phyloP scores from a whole-genome alignment of 208 protist genomes.

The Trypanosoma scelopori region DNA sequence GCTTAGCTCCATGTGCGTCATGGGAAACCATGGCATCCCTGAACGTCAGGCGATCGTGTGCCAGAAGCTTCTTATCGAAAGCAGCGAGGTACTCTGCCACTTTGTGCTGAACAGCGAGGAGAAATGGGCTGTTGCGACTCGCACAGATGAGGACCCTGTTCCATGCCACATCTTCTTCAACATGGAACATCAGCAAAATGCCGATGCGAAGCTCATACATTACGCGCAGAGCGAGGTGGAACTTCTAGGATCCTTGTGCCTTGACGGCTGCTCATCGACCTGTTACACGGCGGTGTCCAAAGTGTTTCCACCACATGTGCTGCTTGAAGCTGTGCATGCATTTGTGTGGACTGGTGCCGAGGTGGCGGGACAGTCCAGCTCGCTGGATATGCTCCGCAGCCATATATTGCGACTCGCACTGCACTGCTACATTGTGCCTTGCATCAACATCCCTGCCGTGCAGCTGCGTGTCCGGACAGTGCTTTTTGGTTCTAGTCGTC shows the following conservation, averaged over 20 bases:
- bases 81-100: constrained; percentile 38
- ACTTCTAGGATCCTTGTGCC: constrained; percentile 59
- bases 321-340: constrained; percentile 40
- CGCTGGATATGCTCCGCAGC: constrained; percentile 48
- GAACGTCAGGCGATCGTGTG: constrained; percentile 60
- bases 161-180: constrained; percentile 42
- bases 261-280: constrained; percentile 52
- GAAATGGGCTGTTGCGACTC: constrained; percentile 18
- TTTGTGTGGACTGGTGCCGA: constrained; percentile 50
- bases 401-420: constrained; percentile 59
- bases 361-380: constrained; percentile 31
- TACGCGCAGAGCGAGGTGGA: constrained; percentile 59
- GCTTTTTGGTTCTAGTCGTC: constrained; percentile 63
- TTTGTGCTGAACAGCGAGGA: constrained; percentile 33
- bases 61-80: constrained; percentile 59
- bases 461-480: constrained; percentile 67
- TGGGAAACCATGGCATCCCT: constrained; percentile 47
- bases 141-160: constrained; percentile 10
- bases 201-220: constrained; percentile 23
- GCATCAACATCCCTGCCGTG: constrained; percentile 40
- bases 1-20: constrained; percentile 51
- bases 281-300: constrained; percentile 46
- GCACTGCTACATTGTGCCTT: constrained; percentile 50
- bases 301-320: constrained; percentile 41
- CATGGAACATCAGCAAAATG: constrained; percentile 18